Conservation (phyloP, 352 stramenopile species). For the Aphanomyces cochlioides region DNA sequence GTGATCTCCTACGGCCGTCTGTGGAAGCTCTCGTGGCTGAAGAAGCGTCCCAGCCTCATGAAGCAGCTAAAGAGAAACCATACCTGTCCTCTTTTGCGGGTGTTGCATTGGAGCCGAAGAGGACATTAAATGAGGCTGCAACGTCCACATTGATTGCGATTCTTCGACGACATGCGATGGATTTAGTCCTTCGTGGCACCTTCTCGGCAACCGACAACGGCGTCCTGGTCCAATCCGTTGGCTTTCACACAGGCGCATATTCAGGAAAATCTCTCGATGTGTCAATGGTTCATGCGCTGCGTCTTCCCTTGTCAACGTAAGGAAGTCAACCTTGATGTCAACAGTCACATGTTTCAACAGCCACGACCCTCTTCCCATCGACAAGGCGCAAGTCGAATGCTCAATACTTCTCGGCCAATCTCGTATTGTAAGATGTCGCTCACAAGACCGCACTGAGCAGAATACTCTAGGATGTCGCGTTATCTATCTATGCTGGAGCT, state of each 20-base stretch:
- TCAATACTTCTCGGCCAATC: not conserved
- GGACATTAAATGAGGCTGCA: not conserved
- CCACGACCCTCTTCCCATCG: not conserved
- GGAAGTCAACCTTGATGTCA: not conserved
- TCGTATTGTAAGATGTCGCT: not conserved
- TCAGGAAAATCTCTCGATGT: conserved; percentile 13
- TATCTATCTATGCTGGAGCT: not conserved
- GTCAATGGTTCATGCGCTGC: not conserved
- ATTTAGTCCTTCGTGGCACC: conserved; percentile 7
- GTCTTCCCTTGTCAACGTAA: not conserved
- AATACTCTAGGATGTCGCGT: not conserved
- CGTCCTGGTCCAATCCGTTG: conserved; percentile 11
- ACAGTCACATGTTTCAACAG: not conserved
- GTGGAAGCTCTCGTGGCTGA: conserved; percentile 6
- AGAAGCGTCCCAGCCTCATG: not conserved
- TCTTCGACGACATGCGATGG: conserved; percentile 5
- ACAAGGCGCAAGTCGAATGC: not conserved
- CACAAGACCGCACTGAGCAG: not conserved
- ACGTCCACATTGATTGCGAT: conserved; percentile 9
- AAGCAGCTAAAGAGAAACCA: not conserved
- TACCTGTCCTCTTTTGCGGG: conserved; percentile 11
- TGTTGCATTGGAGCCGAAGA: not conserved
- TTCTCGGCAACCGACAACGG: not conserved
- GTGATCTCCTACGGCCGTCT: not conserved
- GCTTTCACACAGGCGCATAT: not conserved